These are phyloP conservation scores for Asterophora lycoperdoides DNA, from an alignment of 768 basidiomycete species.

Conservation along the genomic window DNA sequence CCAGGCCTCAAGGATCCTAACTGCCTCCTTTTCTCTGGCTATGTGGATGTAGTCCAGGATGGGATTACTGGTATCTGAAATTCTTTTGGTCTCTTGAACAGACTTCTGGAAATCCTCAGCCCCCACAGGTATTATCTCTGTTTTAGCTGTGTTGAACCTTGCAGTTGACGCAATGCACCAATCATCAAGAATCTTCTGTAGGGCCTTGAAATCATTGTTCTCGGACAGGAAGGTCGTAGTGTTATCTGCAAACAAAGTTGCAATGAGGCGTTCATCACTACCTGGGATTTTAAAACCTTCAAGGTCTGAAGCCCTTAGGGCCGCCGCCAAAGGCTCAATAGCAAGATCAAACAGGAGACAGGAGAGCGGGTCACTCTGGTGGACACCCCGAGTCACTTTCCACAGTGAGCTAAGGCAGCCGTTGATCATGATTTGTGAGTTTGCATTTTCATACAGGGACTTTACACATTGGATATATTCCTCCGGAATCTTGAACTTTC, in stretches of 20 bases:
- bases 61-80: not conserved
- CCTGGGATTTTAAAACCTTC: constrained; percentile 23
- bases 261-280: constrained; percentile 19
- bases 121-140: constrained; percentile 34
- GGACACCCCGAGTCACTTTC: constrained; percentile 2
- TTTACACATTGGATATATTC: constrained; percentile 12
- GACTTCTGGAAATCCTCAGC: constrained; percentile 13
- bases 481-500: constrained; percentile 9
- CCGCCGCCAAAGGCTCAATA: constrained; percentile 28
- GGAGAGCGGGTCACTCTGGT: constrained; percentile 35
- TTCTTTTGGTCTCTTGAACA: constrained; percentile 5
- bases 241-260: constrained; percentile 39
- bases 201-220: constrained; percentile 20
- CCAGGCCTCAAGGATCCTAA: constrained; percentile 28
- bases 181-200: constrained; percentile 22
- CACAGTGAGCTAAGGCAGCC: constrained; percentile 6
- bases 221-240: constrained; percentile 32
- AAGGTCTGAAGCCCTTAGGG: constrained; percentile 26
- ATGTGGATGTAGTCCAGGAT: constrained; percentile 23
- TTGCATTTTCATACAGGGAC: constrained; percentile 10
- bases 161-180: constrained; percentile 41
- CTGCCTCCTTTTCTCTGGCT: constrained; percentile 22
- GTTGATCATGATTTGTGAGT: constrained; percentile 10
- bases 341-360: constrained; percentile 37
- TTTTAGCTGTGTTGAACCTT: constrained; percentile 40